Percentiles rank a stretch among this genome's conserved stretches.
Conservation (phyloP, 2,329 filamentous ascomycete genomes). For the Hypoxylon sp. region DNA sequence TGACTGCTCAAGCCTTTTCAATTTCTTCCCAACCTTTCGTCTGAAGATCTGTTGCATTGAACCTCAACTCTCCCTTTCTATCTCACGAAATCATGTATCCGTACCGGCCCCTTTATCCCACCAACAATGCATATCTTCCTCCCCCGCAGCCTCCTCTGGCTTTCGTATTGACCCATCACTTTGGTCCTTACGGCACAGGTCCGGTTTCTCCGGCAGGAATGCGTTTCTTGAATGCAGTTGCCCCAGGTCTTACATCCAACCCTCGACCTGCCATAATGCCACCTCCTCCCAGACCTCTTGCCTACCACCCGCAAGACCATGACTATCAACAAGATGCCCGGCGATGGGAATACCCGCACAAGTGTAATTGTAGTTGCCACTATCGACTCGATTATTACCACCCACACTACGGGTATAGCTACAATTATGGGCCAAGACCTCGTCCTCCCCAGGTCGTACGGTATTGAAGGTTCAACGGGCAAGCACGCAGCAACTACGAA, state of each 20-base stretch:
- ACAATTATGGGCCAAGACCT: neutral
- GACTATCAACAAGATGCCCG: neutral
- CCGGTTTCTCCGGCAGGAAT: constrained; percentile 16
- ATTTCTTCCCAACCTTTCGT: neutral
- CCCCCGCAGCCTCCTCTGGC: constrained; percentile 16
- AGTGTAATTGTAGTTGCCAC: neutral
- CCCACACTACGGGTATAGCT: neutral
- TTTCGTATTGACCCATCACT: constrained; percentile 23
- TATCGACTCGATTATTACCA: neutral
- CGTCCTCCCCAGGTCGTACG: neutral
- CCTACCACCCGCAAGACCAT: neutral
- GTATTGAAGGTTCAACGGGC: neutral
- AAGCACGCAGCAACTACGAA: neutral
- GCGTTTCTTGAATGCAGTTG: constrained; percentile 18
- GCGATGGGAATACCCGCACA: neutral
- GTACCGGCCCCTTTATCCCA: constrained; percentile 2
- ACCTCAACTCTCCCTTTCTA: neutral
- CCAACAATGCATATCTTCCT: constrained; percentile 1
- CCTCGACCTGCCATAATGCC: neutral
- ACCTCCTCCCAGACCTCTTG: neutral
- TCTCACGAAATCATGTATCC: constrained; percentile 12
- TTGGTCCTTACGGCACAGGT: constrained; percentile 28
- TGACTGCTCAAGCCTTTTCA: neutral
- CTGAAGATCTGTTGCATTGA: neutral
- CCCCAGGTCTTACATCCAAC: constrained; percentile 9